phyloP scores from a whole-genome alignment of 2,329 filamentous ascomycete genomes.

The Xylariales sp. region DNA sequence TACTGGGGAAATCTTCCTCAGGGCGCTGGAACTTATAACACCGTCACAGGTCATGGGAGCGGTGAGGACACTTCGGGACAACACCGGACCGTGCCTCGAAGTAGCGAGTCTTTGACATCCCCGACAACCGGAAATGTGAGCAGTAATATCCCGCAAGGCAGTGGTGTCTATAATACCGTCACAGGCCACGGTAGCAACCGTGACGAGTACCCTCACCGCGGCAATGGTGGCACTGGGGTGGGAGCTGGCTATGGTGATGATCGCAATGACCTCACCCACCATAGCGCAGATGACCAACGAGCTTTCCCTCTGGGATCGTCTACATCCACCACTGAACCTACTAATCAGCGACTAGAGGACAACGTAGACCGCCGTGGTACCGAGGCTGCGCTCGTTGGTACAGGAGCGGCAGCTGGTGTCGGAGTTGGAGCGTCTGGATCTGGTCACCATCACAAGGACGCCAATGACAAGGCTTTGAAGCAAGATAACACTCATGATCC shows the following conservation, averaged over 20 bases:
- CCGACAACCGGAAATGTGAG: background rate
- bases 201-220: constrained; percentile 1
- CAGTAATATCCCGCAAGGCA: background rate
- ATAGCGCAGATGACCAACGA: background rate
- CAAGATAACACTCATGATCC: no score
- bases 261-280: background rate
- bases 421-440: background rate
- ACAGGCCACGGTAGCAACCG: constrained; percentile 20
- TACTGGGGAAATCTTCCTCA: constrained; percentile 25
- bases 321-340: background rate
- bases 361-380: background rate
- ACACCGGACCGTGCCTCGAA: constrained; percentile 3
- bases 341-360: background rate
- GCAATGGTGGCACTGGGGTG: background rate
- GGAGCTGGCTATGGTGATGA: background rate
- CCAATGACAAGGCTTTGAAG: no score
- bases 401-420: constrained; percentile 1
- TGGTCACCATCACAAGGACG: background rate
- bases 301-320: no score
- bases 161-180: constrained; percentile 16
- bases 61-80: constrained; percentile 10
- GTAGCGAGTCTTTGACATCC: no score
- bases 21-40: constrained; percentile 22
- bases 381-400: background rate
- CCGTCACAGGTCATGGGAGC: constrained; percentile 18